A percentile compares a stretch with the other conserved stretches of the same genome.
These are phyloP conservation scores for Hyaloscypha finlandica DNA, from an alignment of 495 filamentous ascomycete species.

Conservation along the genomic window DNA sequence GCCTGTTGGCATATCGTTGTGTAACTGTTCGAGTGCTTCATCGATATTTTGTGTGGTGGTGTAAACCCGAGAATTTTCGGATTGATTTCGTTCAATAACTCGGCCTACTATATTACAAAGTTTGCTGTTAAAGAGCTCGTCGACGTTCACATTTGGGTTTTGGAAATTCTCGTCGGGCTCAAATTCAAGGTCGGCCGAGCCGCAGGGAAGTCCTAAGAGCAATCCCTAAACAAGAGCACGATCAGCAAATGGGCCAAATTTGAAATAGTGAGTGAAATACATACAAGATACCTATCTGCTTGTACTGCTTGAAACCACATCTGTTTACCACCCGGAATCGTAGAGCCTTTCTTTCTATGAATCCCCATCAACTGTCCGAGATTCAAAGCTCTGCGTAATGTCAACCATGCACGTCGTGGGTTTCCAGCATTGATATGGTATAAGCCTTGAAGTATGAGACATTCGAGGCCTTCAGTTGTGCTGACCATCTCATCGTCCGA, in stretches of 20 bases:
- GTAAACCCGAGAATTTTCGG: slow-evolving; percentile 19
- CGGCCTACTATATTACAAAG: slow-evolving; percentile 36
- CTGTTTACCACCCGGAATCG: slow-evolving; percentile 16
- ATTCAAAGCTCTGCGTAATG: slow-evolving; percentile 42
- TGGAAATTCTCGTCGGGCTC: slow-evolving; percentile 35
- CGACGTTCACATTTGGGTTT: slow-evolving; percentile 16
- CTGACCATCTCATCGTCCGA: slow-evolving; percentile 52
- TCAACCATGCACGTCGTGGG: slow-evolving; percentile 48
- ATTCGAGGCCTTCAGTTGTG: slow-evolving; percentile 48
- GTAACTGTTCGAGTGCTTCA: slow-evolving; percentile 40
- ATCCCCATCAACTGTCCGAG: slow-evolving; percentile 49
- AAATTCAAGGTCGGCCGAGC: slow-evolving; percentile 38
- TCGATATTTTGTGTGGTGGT: slow-evolving; percentile 46
- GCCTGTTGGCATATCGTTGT: slow-evolving; percentile 42
- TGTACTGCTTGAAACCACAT: slow-evolving; percentile 30
- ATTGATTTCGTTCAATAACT: slow-evolving; percentile 46
- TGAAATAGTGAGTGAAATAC: slow-evolving; percentile 19
- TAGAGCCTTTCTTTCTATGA: slow-evolving; percentile 28
- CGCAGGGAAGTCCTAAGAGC: slow-evolving; percentile 44
- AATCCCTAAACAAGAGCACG: slow-evolving; percentile 32
- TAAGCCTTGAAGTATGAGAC: slow-evolving; percentile 38
- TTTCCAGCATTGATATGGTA: slow-evolving; percentile 48
- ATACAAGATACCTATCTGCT: slow-evolving; percentile 31
- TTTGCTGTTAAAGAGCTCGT: slow-evolving; percentile 27
- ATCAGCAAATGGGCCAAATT: slow-evolving; percentile 34